Percentiles rank a stretch among this genome's conserved stretches.
phyloP scores from a whole-genome alignment of 31 red algal genomes.

The Asparagopsis taxiformis region DNA sequence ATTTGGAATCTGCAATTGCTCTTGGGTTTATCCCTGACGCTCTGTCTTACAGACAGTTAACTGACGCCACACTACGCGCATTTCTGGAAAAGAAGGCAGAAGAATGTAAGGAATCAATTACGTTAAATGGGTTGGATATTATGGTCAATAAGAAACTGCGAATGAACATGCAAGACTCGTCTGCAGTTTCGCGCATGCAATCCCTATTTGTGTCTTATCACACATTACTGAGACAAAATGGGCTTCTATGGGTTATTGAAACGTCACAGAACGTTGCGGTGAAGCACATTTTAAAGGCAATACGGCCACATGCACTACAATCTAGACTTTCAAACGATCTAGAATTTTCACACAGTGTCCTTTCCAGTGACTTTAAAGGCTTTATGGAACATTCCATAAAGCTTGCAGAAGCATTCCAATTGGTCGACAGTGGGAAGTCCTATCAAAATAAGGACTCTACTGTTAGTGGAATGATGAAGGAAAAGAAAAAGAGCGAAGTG shows the following conservation, averaged over 20 bases:
- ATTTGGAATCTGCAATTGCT: slow-evolving; percentile 5
- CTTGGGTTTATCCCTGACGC: slow-evolving; percentile 6
- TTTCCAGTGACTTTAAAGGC: slow-evolving; percentile 22
- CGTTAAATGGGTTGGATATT: slow-evolving; percentile 2
- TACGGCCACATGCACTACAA: slow-evolving; percentile 4
- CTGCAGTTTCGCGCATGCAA: slow-evolving; percentile 13
- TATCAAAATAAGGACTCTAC: neutral
- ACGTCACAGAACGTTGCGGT: neutral
- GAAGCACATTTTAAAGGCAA: slow-evolving; percentile 5
- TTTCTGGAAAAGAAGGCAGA: slow-evolving; percentile 17
- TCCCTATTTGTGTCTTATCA: slow-evolving; percentile 4
- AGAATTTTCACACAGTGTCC: slow-evolving; percentile 2
- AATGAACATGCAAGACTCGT: slow-evolving; percentile 8
- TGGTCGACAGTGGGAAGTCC: slow-evolving; percentile 8
- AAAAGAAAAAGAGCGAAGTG: neutral
- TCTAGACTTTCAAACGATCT: neutral
- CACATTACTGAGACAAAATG: neutral
- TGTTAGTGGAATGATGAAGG: neutral
- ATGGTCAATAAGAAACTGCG: slow-evolving; percentile 5
- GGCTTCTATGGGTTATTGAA: slow-evolving; percentile 1
- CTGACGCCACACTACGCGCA: slow-evolving; percentile 1
- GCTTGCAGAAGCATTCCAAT: slow-evolving; percentile 29
- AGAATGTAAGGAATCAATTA: slow-evolving; percentile 30
- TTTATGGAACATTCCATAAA: slow-evolving; percentile 40
- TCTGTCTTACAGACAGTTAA: neutral